Percentiles rank a stretch among this genome's conserved stretches.
These are phyloP conservation scores for Kurtzmaniella natalensis DNA, from an alignment of 1,139 yeast genomes.

Conservation along the genomic window DNA sequence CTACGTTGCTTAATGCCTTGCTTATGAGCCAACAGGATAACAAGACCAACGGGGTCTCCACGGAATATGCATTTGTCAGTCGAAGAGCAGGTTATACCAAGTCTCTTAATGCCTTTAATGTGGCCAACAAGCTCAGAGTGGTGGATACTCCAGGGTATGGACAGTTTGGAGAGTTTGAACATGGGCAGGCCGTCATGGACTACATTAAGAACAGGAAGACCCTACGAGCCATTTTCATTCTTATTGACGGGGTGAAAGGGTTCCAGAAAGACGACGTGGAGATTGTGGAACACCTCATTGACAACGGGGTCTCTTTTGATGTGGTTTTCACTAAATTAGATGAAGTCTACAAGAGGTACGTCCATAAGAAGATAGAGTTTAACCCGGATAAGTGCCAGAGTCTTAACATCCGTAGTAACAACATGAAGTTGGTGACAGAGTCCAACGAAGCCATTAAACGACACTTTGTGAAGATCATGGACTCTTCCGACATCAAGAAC, in stretches of 20 bases:
- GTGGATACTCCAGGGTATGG: conserved; percentile 93
- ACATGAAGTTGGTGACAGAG: conserved; percentile 11
- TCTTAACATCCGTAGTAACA: conserved; percentile 5
- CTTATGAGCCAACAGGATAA: conserved; percentile 26
- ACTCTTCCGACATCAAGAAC: conserved; percentile 18
- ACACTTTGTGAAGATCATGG: conserved; percentile 20
- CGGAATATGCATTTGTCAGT: conserved; percentile 49
- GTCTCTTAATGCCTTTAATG: conserved; percentile 67
- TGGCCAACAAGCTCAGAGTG: conserved; percentile 58
- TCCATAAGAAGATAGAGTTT: conserved; percentile 7
- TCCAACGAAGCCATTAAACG: conserved; percentile 22
- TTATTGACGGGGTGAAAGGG: conserved; percentile 58
- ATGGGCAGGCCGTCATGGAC: conserved; percentile 64
- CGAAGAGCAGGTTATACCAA: conserved; percentile 71
- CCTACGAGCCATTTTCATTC: conserved; percentile 54
- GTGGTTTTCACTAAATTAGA: conserved; percentile 76
- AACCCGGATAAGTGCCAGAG: conserved; percentile 5
- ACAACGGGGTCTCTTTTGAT: conserved; percentile 64
- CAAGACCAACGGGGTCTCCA: conserved; percentile 14
- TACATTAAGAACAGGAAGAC: conserved; percentile 53
- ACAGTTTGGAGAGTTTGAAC: conserved; percentile 50
- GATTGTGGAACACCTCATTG: conserved; percentile 47
- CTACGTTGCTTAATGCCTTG: conserved; percentile 63
- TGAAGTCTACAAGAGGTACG: conserved; percentile 30
- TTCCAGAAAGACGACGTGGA: conserved; percentile 51